These are phyloP conservation scores for Serendipita sp. DNA, from an alignment of 768 basidiomycete species.

Conservation along the genomic window DNA sequence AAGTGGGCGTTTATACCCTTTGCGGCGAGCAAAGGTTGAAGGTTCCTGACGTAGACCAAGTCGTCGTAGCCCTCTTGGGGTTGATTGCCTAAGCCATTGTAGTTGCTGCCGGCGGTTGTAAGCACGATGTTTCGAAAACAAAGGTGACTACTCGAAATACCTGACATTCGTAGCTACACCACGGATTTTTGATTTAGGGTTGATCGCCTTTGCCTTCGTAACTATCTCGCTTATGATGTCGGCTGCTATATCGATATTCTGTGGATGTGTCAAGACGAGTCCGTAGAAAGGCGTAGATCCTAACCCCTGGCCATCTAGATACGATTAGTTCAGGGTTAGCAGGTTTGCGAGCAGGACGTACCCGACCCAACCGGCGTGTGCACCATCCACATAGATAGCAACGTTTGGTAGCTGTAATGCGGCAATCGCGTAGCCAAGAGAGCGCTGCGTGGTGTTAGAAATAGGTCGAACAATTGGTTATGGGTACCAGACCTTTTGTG, in stretches of 20 bases:
- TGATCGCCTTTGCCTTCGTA: conserved; percentile 16
- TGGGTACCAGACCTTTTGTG: conserved; percentile 11
- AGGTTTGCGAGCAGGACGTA: conserved; percentile 10
- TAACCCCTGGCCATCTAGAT: not conserved
- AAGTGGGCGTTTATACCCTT: conserved; percentile 21
- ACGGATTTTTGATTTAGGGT: conserved; percentile 20
- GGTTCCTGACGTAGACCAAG: conserved; percentile 18
- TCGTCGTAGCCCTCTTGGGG: conserved; percentile 20
- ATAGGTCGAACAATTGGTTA: not conserved
- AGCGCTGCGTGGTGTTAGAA: conserved; percentile 18
- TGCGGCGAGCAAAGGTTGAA: conserved; percentile 18
- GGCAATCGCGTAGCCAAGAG: conserved; percentile 18
- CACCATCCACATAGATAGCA: conserved; percentile 20
- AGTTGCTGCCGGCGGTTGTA: conserved; percentile 17
- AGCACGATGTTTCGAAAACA: too few relatives aligned
- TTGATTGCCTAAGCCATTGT: conserved; percentile 19
- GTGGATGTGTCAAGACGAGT: conserved; percentile 8
- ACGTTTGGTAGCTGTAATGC: conserved; percentile 18
- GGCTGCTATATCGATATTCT: conserved; percentile 19
- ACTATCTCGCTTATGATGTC: conserved; percentile 18
- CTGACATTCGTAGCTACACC: conserved; percentile 16
- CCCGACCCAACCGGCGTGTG: conserved; percentile 22
- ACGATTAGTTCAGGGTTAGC: not conserved
- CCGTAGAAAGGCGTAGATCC: not conserved
- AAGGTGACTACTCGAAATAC: not conserved